These are phyloP conservation scores for Funneliformis mosseae DNA, from an alignment of 192 early-diverging fungal genomes.

Conservation along the genomic window DNA sequence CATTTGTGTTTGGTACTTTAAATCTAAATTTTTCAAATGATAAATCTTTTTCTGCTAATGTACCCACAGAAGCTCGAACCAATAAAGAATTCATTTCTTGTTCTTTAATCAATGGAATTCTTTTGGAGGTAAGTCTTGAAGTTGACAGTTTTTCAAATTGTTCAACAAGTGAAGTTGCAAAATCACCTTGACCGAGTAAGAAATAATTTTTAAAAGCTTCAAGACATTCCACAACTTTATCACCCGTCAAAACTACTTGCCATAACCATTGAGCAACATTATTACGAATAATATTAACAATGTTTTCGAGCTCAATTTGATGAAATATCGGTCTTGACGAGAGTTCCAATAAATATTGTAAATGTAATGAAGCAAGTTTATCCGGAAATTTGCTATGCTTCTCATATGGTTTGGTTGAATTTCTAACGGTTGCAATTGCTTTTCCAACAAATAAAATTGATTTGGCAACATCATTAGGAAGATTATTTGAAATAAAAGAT, in stretches of 20 bases:
- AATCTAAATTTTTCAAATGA: conserved; percentile 35
- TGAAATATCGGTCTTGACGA: conserved; percentile 43
- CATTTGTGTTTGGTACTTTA: not conserved
- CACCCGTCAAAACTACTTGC: conserved; percentile 65
- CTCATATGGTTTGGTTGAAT: conserved; percentile 38
- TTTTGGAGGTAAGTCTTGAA: conserved; percentile 16
- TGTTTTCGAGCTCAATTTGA: conserved; percentile 43
- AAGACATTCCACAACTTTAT: conserved; percentile 59
- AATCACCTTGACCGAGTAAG: conserved; percentile 65
- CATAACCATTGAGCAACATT: conserved; percentile 64
- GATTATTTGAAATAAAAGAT: conserved; percentile 51
- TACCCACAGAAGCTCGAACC: conserved; percentile 39
- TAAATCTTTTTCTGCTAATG: conserved; percentile 42
- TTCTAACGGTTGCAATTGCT: conserved; percentile 56
- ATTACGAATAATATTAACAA: conserved; percentile 52
- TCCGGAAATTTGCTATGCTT: conserved; percentile 34
- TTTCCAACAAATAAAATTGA: conserved; percentile 72
- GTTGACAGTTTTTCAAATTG: conserved; percentile 49
- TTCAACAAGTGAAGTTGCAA: conserved; percentile 58
- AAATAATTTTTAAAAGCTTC: conserved; percentile 63
- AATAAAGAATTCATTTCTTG: conserved; percentile 49
- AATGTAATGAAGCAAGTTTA: conserved; percentile 28
- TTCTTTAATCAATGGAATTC: conserved; percentile 28
- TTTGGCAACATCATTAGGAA: conserved; percentile 54
- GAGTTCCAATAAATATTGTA: conserved; percentile 27